A percentile compares a stretch with the other conserved stretches of the same genome.
These are phyloP conservation scores for Penicillium ucsense DNA, from an alignment of 495 filamentous ascomycete genomes.

Conservation along the genomic window DNA sequence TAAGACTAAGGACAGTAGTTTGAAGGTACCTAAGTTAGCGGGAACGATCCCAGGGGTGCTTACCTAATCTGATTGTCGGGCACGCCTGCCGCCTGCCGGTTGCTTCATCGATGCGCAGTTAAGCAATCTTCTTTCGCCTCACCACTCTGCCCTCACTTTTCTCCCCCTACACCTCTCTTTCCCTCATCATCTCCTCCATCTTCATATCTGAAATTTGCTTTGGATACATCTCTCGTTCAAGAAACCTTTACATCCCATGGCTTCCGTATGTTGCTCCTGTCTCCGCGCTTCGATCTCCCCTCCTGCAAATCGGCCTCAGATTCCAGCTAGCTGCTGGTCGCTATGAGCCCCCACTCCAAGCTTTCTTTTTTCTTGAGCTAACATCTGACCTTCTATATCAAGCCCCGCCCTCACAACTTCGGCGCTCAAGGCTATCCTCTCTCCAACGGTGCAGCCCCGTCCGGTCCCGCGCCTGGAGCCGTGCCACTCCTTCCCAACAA, in stretches of 20 bases:
- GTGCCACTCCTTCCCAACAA: slow-evolving; percentile 54
- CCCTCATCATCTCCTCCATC: slow-evolving; percentile 2
- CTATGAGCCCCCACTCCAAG: neutral
- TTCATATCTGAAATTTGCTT: neutral
- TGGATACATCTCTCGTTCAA: slow-evolving; percentile 1
- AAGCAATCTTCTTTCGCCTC: slow-evolving; percentile 14
- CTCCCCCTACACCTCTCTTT: slow-evolving; percentile 9
- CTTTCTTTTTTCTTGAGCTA: neutral
- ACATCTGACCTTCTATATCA: slow-evolving; percentile 2
- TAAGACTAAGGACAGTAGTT: no score
- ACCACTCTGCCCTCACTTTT: slow-evolving; percentile 12
- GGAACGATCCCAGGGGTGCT: slow-evolving; percentile 11
- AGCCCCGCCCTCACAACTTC: slow-evolving; percentile 42
- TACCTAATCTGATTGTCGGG: slow-evolving; percentile 15
- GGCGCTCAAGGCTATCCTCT: slow-evolving; percentile 42
- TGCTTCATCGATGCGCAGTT: slow-evolving; percentile 15
- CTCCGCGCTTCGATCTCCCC: slow-evolving; percentile 8
- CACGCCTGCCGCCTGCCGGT: slow-evolving; percentile 1
- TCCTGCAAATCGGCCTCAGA: slow-evolving; percentile 6
- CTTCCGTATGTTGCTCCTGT: slow-evolving; percentile 40
- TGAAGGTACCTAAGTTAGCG: neutral
- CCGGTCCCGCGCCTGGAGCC: slow-evolving; percentile 41
- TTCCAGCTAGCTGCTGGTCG: slow-evolving; percentile 4
- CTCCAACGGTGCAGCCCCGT: slow-evolving; percentile 34
- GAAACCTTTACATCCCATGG: slow-evolving; percentile 28